These are phyloP conservation scores for Penicillium tannophilum DNA, from an alignment of 495 filamentous ascomycete genomes.

Conservation along the genomic window DNA sequence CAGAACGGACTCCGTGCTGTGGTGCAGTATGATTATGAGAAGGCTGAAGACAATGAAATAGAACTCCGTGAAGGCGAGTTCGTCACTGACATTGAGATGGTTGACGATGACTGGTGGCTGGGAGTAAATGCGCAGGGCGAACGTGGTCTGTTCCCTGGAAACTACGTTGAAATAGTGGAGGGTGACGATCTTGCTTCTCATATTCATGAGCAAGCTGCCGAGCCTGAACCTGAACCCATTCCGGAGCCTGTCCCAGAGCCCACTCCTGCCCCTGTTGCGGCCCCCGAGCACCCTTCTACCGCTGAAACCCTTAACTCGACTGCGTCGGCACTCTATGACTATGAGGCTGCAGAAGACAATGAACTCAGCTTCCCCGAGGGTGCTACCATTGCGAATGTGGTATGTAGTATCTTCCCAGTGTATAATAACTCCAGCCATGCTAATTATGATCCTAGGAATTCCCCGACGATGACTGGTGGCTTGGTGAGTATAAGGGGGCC, in stretches of 20 bases:
- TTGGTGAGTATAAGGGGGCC: constrained; percentile 77
- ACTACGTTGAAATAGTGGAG: constrained; percentile 88
- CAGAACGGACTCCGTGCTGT: constrained; percentile 65
- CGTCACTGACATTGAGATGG: constrained; percentile 96
- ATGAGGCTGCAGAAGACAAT: constrained; percentile 96
- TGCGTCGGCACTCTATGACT: constrained; percentile 90
- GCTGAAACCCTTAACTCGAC: constrained; percentile 51
- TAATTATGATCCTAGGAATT: constrained; percentile 67
- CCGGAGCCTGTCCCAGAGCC: constrained; percentile 10
- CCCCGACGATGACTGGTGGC: constrained; percentile 99
- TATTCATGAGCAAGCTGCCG: constrained; percentile 14
- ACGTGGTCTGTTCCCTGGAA: constrained; percentile 89
- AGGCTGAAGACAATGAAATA: constrained; percentile 94
- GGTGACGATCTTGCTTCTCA: constrained; percentile 43
- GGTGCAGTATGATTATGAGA: constrained; percentile 94
- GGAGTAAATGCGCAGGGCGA: constrained; percentile 81
- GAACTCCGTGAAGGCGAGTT: constrained; percentile 88
- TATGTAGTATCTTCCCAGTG: constrained; percentile 40
- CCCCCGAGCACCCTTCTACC: constrained; percentile 17
- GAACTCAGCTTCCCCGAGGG: constrained; percentile 93
- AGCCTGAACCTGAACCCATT: constrained; percentile 18
- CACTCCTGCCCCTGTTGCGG: constrained; percentile 3
- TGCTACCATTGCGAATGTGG: constrained; percentile 68
- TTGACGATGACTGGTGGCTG: constrained; percentile 97
- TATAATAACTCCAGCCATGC: not conserved